Conservation (phyloP, 176 grass and related monocot species). For the Rhynchospora breviuscula region DNA sequence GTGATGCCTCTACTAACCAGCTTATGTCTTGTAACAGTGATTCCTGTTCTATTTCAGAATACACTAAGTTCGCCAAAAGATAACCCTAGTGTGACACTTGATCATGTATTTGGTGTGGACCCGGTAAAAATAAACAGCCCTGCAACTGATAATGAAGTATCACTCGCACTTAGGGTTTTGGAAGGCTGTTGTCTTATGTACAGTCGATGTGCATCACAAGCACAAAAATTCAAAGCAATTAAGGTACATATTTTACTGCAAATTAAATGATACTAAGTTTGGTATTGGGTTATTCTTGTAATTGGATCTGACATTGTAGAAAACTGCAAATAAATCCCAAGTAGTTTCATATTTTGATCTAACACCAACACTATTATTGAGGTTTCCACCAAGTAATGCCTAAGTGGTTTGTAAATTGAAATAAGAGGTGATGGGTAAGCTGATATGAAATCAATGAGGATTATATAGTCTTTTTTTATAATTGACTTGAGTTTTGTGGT, state of each 20-base stretch:
- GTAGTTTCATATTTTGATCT: neutral
- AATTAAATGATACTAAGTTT: neutral
- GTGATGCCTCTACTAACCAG: conserved; percentile 32
- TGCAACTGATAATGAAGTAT: conserved; percentile 78
- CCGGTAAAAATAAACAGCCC: conserved; percentile 79
- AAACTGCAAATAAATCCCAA: neutral
- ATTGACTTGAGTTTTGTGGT: neutral
- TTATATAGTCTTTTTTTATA: neutral
- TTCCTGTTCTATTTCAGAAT: conserved; percentile 97
- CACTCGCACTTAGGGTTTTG: conserved; percentile 90
- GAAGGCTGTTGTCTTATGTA: conserved; percentile 97
- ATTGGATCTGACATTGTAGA: neutral
- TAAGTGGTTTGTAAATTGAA: neutral
- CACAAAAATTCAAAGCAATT: conserved; percentile 86
- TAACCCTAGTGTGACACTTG: conserved; percentile 51
- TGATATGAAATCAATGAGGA: neutral
- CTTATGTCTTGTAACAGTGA: conserved; percentile 80
- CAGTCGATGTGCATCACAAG: conserved; percentile 68
- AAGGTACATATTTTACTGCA: conserved; percentile 44
- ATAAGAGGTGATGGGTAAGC: neutral
- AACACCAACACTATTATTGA: neutral
- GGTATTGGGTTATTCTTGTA: neutral
- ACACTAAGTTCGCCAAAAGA: conserved; percentile 67
- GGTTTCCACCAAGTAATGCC: neutral
- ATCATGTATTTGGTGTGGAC: conserved; percentile 71